Conservation (phyloP, 2,329 filamentous ascomycete genomes). For the Colletotrichum sidae region DNA sequence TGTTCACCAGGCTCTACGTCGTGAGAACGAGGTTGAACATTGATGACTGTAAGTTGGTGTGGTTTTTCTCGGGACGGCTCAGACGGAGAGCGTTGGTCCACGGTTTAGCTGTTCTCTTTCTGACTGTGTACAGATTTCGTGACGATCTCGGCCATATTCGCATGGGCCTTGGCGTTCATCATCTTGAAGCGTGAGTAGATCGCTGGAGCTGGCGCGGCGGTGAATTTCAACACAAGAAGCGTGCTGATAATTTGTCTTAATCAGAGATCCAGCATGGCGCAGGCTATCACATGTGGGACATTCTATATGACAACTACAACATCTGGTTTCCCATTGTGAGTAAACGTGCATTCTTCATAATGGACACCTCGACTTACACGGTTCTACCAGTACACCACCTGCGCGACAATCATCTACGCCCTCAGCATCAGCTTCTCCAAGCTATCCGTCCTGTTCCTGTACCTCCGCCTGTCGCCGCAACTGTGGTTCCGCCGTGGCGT, state of each 20-base stretch:
- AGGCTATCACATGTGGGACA: slow-evolving; percentile 45
- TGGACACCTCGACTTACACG: too few relatives aligned
- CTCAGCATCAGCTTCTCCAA: slow-evolving; percentile 31
- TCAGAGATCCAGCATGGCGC: slow-evolving; percentile 44
- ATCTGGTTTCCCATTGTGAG: slow-evolving; percentile 2
- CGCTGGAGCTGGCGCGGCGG: not conserved
- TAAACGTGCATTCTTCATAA: not conserved
- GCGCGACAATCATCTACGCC: slow-evolving; percentile 18
- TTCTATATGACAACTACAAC: slow-evolving; percentile 23
- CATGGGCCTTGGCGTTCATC: slow-evolving; percentile 41
- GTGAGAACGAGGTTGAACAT: slow-evolving; percentile 42
- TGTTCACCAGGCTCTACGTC: slow-evolving; percentile 45
- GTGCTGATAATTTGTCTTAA: not conserved
- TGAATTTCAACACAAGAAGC: not conserved
- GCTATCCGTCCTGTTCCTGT: slow-evolving; percentile 30
- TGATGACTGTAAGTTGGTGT: slow-evolving; percentile 43
- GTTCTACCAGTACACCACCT: not conserved
- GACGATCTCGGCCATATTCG: slow-evolving; percentile 41
- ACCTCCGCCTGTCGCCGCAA: slow-evolving; percentile 18
- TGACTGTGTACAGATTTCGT: slow-evolving; percentile 36
- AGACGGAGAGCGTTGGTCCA: too few relatives aligned
- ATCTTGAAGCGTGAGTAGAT: slow-evolving; percentile 40
- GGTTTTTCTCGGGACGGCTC: not conserved
- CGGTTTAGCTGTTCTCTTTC: not conserved
- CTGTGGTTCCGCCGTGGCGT: slow-evolving; percentile 36